These are phyloP conservation scores for Penicillium brasilianum DNA, from an alignment of 2,329 filamentous ascomycete species.

Conservation along the genomic window DNA sequence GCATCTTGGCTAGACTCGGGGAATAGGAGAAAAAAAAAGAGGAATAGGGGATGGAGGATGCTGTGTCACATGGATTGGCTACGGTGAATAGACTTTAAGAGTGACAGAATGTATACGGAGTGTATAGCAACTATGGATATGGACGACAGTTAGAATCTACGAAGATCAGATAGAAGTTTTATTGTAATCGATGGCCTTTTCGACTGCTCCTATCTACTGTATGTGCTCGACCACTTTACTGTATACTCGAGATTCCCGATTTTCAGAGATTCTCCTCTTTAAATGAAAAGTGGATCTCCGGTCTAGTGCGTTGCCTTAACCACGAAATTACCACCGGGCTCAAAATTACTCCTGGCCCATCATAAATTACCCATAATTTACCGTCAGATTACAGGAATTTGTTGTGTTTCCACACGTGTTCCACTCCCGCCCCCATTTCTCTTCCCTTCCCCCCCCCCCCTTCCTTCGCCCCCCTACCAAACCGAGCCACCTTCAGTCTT, in stretches of 20 bases:
- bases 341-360: not conserved
- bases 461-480: conserved; percentile 16
- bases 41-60: not conserved
- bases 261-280: too few species aligned
- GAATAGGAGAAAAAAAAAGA: not conserved
- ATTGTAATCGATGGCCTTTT: not conserved
- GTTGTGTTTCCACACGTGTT: conserved; percentile 25
- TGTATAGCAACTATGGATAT: not conserved
- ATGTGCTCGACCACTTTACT: not conserved
- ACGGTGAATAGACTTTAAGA: too few species aligned
- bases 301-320: not conserved
- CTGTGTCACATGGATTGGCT: not conserved
- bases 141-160: not conserved
- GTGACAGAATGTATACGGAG: too few species aligned
- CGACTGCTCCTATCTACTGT: not conserved
- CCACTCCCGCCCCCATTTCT: conserved; percentile 27
- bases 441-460: not conserved
- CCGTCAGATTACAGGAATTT: conserved; percentile 12
- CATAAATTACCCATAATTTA: conserved; percentile 20
- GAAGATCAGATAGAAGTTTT: not conserved
- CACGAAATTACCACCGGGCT: not conserved
- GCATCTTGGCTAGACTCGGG: conserved; percentile 1
- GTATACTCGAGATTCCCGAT: not conserved
- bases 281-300: not conserved
- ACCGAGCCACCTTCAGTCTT: conserved; percentile 15